phyloP scores from a whole-genome alignment of 2,329 filamentous ascomycete species.

The Basipetospora sp. region DNA sequence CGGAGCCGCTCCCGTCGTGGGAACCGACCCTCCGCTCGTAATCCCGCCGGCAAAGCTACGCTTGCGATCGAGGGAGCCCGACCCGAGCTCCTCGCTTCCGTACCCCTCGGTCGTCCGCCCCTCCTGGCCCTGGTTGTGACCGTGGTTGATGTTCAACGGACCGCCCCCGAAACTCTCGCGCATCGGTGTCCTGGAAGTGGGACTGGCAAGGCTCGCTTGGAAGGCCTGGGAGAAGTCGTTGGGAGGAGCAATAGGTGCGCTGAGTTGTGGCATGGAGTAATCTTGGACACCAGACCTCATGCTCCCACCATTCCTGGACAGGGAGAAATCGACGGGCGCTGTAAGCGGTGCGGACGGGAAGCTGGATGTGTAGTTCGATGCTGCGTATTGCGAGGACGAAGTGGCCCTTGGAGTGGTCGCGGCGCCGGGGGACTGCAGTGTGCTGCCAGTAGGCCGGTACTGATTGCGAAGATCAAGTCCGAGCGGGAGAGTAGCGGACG shows the following conservation, averaged over 20 bases:
- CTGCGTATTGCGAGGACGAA: constrained; percentile 19
- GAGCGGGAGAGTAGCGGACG: constrained; percentile 31
- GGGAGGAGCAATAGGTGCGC: constrained; percentile 36
- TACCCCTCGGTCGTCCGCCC: constrained; percentile 14
- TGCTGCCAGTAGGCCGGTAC: constrained; percentile 23
- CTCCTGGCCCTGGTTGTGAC: constrained; percentile 7
- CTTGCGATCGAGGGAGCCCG: constrained; percentile 20
- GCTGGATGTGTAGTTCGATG: constrained; percentile 32
- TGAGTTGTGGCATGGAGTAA: constrained; percentile 40
- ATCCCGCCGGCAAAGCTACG: constrained; percentile 19
- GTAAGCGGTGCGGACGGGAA: constrained; percentile 40
- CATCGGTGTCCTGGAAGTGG: constrained; percentile 27
- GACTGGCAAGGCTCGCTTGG: constrained; percentile 25
- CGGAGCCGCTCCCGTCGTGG: constrained; percentile 9
- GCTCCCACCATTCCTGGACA: constrained; percentile 28
- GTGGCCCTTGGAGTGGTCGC: constrained; percentile 18
- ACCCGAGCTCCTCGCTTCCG: constrained; percentile 12
- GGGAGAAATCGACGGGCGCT: constrained; percentile 37
- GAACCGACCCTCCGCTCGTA: constrained; percentile 1
- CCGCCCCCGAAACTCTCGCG: constrained; percentile 28
- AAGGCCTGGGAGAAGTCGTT: constrained; percentile 37
- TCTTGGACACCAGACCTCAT: constrained; percentile 24
- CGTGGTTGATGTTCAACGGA: constrained; percentile 13
- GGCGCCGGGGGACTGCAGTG: constrained; percentile 16
- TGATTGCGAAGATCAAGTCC: constrained; percentile 31